Evolutionary conservation across 176 grass and related monocot genomes (phyloP).

Genomic region (Musa acuminata): DNA sequence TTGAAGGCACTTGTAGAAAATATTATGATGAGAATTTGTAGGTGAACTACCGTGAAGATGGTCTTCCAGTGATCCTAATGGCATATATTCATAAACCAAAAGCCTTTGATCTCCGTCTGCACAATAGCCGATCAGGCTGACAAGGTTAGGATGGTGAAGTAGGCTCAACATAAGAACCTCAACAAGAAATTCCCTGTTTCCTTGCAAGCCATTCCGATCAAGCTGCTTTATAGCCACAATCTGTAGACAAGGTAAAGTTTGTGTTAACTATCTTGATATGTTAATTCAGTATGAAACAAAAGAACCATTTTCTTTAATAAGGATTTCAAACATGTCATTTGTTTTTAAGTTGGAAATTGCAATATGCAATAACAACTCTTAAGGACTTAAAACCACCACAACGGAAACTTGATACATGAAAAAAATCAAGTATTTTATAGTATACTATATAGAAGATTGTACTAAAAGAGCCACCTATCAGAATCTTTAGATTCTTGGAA

Average conservation of each 20-base stretch:
- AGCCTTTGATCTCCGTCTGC: conserved; percentile 54
- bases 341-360: neutral
- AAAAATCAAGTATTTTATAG: neutral
- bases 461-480: too few species aligned
- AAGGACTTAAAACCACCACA: neutral
- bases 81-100: conserved; percentile 58
- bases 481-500: neutral
- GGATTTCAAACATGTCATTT: neutral
- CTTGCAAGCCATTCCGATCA: conserved; percentile 54
- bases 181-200: conserved; percentile 49
- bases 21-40: neutral
- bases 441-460: too few species aligned
- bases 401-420: neutral
- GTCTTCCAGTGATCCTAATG: conserved; percentile 47
- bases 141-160: conserved; percentile 56
- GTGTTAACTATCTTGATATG: neutral
- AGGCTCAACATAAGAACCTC: conserved; percentile 51
- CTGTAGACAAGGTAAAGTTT: conserved; percentile 13
- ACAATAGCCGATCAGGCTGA: conserved; percentile 50
- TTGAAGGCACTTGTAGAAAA: neutral
- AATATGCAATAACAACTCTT: neutral
- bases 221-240: conserved; percentile 61
- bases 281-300: neutral
- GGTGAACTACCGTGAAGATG: conserved; percentile 41
- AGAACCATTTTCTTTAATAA: neutral